Evolutionary conservation across 768 basidiomycete species (phyloP).

Genomic region (Asterophora parasitica): DNA sequence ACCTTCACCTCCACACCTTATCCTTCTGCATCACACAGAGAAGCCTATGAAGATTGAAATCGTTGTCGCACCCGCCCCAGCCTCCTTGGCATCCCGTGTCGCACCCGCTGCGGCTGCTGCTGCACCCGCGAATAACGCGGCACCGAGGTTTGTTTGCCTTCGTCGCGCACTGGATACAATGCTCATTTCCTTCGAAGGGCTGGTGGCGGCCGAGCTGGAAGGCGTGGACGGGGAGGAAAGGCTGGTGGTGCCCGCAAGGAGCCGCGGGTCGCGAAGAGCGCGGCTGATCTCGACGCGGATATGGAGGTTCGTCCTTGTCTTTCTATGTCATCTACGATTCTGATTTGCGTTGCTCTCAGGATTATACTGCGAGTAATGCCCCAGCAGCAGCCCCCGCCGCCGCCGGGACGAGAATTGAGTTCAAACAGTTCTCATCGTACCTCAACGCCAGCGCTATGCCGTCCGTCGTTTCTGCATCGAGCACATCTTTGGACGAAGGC

Average conservation of each 20-base stretch:
- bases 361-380: slow-evolving; percentile 60
- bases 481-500: slow-evolving; percentile 6
- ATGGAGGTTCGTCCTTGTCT: slow-evolving; percentile 69
- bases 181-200: slow-evolving; percentile 20
- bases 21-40: slow-evolving; percentile 52
- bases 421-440: too few species aligned
- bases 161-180: slow-evolving; percentile 1
- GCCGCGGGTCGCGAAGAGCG: slow-evolving; percentile 65
- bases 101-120: slow-evolving; percentile 53
- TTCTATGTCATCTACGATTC: background rate
- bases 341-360: slow-evolving; percentile 31
- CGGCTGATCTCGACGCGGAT: slow-evolving; percentile 92
- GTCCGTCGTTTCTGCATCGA: slow-evolving; percentile 6
- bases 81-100: slow-evolving; percentile 77
- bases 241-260: slow-evolving; percentile 51
- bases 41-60: slow-evolving; percentile 99
- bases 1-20: slow-evolving; percentile 27
- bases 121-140: slow-evolving; percentile 23
- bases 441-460: slow-evolving; percentile 6
- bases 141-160: slow-evolving; percentile 26
- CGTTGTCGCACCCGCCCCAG: slow-evolving; percentile 77
- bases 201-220: slow-evolving; percentile 38
- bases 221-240: slow-evolving; percentile 39
- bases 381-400: slow-evolving; percentile 39
- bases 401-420: too few species aligned